Base-by-base conservation (phyloP, 805 yeast species). In the Yarrowia sp. region DNA sequence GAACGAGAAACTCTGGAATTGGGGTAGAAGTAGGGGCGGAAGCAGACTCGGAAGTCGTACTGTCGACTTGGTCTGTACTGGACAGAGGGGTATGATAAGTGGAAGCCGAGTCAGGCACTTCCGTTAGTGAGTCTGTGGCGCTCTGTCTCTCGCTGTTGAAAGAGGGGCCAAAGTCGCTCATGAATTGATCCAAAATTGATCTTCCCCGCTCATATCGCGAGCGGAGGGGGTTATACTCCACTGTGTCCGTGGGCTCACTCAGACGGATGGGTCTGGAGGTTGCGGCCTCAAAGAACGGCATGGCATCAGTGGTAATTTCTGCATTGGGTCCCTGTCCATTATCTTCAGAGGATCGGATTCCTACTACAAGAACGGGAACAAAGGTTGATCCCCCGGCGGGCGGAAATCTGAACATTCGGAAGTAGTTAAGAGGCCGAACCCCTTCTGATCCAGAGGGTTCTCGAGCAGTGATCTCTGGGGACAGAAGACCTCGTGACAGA, bases 301-400 rank as follows among this genome's bases (percentile, higher is more conserved):
- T 41, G 10, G 63, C 30, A 22, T 58, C 51, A 1, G 63, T 41
- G 11, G 51, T 58, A 9, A 58, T 58, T 28, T 58, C 63, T 21
- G 49, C 63, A 7, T 58, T 54, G 21, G 61, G 51, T 5, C 63
- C 51, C 22, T 30, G 41, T 4, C 49, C 70, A 36, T 66, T 58
- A 48, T 62, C 64, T n/a, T 71, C 71, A 62, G 71, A 79, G 0
- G 83, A 79, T 9, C 85, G 72, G 22, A 82, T 80, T 6, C 85
- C 84, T 21, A 82, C 77, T 24, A 82, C 78, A 65, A 82, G 73
- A 3, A 82, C 82, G 0, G 85, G 85, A 3, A 82, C 76, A 33
- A 72, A 69, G 4, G 72, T 73, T 43, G 72, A 70, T 43, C 76
- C 73, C 72, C 71, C 43, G 40, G 69, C 16, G 7, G 74, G 67